Evolutionary conservation across 176 grass and related monocot species (phyloP).

Genomic region (Elaeis guineensis): DNA sequence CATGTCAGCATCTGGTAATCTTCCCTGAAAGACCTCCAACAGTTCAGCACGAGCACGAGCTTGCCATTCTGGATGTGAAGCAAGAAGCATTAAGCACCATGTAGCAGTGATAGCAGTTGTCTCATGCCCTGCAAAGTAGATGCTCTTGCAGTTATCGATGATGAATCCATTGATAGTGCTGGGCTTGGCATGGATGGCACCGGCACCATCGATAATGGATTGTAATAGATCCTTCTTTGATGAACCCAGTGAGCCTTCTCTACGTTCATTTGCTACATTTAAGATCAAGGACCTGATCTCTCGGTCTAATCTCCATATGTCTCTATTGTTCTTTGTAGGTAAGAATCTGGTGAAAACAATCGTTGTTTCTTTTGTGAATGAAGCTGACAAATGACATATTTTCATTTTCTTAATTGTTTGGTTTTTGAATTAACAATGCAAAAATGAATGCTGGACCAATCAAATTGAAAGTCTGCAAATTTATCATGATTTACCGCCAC

Average conservation of each 20-base stretch:
- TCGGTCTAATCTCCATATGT: constrained; percentile 34
- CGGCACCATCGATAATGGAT: constrained; percentile 51
- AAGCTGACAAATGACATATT: no score
- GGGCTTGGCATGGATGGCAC: not conserved
- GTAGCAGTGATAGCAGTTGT: constrained; percentile 40
- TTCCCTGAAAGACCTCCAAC: constrained; percentile 31
- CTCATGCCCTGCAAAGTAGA: constrained; percentile 74
- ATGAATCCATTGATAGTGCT: constrained; percentile 37
- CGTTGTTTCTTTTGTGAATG: no score
- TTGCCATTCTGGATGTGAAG: constrained; percentile 63
- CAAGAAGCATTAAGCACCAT: constrained; percentile 79
- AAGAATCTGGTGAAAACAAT: constrained; percentile 33
- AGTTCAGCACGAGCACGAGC: constrained; percentile 28
- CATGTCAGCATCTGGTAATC: constrained; percentile 18
- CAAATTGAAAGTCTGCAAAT: no score
- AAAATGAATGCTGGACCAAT: no score
- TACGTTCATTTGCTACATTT: constrained; percentile 36
- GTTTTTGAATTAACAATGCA: no score
- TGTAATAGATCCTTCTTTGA: constrained; percentile 37
- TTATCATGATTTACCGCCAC: no score
- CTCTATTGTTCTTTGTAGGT: constrained; percentile 59
- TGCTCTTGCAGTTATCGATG: constrained; percentile 82
- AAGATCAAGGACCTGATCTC: constrained; percentile 38
- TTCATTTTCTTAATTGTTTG: no score
- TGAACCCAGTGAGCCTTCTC: not conserved